Evolutionary conservation across 352 stramenopile genomes (phyloP).

Genomic region (Thalassiosira oceanica): DNA sequence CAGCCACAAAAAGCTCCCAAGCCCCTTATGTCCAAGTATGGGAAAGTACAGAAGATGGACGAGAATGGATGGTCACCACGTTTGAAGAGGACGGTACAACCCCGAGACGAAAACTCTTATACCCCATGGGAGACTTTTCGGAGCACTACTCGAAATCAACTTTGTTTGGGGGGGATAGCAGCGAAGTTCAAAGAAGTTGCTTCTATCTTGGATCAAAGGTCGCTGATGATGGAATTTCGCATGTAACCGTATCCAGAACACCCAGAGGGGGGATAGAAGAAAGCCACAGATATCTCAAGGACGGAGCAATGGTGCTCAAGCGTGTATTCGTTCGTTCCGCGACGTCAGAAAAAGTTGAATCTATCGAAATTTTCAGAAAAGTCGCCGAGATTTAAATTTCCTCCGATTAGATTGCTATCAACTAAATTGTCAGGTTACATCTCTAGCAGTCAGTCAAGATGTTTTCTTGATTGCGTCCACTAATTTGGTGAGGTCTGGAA

Average conservation of each 20-base stretch:
- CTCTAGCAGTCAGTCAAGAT: too few relatives aligned
- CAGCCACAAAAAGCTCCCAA: slow-evolving; percentile 16
- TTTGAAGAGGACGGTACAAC: slow-evolving; percentile 24
- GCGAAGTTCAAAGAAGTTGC: slow-evolving; percentile 26
- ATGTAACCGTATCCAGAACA: slow-evolving; percentile 39
- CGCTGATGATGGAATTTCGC: slow-evolving; percentile 37
- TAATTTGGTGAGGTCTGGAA: too few relatives aligned
- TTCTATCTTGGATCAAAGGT: slow-evolving; percentile 40
- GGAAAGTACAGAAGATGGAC: slow-evolving; percentile 11
- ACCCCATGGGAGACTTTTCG: slow-evolving; percentile 48
- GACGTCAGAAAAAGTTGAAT: slow-evolving; percentile 29
- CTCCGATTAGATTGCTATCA: too few relatives aligned
- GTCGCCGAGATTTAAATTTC: too few relatives aligned
- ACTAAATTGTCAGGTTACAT: too few relatives aligned
- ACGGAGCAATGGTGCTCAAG: slow-evolving; percentile 33
- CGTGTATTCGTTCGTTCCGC: slow-evolving; percentile 30
- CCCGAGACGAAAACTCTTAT: slow-evolving; percentile 31
- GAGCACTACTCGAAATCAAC: slow-evolving; percentile 41
- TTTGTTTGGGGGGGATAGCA: slow-evolving; percentile 45
- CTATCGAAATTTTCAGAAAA: slow-evolving; percentile 36
- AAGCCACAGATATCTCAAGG: slow-evolving; percentile 45
- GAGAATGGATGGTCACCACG: slow-evolving; percentile 46
- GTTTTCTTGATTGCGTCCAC: too few relatives aligned
- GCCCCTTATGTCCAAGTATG: slow-evolving; percentile 54
- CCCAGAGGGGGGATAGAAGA: slow-evolving; percentile 44